Evolutionary conservation across 116 monocot genomes (phyloP).

Genomic region (Zostera marina): DNA sequence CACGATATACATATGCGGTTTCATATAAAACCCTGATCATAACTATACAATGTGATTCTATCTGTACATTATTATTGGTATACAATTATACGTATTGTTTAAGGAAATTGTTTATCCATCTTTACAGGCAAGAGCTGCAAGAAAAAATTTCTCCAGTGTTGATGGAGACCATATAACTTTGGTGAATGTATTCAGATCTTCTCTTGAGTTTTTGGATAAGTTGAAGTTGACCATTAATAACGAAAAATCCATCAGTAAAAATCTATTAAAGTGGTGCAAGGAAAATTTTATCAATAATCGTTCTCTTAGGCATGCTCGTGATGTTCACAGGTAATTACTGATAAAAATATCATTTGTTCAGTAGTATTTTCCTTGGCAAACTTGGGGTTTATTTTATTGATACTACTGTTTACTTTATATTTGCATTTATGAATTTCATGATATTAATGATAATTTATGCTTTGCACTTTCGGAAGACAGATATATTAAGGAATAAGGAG

Average conservation of each 20-base stretch:
- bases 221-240: slow-evolving; percentile 32
- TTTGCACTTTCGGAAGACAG: no score
- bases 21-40: no score
- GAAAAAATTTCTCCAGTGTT: slow-evolving; percentile 57
- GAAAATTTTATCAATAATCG: slow-evolving; percentile 91
- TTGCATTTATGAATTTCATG: no score
- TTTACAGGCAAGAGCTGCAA: slow-evolving; percentile 58
- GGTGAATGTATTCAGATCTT: slow-evolving; percentile 65
- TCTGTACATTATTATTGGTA: no score
- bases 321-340: slow-evolving; percentile 56
- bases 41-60: no score
- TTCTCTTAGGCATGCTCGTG: slow-evolving; percentile 68
- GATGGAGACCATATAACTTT: slow-evolving; percentile 90
- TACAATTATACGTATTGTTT: neutral
- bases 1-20: no score
- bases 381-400: no score
- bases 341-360: neutral
- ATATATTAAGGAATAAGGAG: no score
- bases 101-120: neutral
- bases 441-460: no score
- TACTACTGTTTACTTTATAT: no score
- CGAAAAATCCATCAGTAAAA: slow-evolving; percentile 45
- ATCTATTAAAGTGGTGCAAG: slow-evolving; percentile 68
- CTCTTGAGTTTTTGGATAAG: slow-evolving; percentile 55
- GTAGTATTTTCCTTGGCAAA: neutral